Evolutionary conservation across 2,329 filamentous ascomycete genomes (phyloP).

Genomic region (Celoporthe dispersa): DNA sequence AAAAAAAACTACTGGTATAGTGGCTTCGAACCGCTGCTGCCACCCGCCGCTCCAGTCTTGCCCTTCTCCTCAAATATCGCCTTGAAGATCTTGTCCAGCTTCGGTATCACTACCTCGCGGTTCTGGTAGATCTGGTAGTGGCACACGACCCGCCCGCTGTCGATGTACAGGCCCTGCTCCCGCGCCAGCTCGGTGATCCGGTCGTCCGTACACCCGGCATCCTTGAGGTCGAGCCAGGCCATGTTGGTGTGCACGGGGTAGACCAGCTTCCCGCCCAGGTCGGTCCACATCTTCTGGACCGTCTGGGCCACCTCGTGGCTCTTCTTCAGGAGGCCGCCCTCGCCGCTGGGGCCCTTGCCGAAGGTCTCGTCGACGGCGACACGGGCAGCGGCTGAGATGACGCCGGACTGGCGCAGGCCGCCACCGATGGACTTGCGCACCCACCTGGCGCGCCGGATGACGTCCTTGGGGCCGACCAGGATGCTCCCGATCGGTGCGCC

Average conservation of each 20-base stretch:
- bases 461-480: constrained; percentile 49
- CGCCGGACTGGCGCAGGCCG: constrained; percentile 75
- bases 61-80: constrained; percentile 36
- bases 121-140: constrained; percentile 67
- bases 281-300: constrained; percentile 67
- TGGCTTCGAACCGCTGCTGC: background rate
- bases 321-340: constrained; percentile 64
- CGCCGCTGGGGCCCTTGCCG: constrained; percentile 56
- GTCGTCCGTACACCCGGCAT: constrained; percentile 51
- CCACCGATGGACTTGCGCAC: constrained; percentile 82
- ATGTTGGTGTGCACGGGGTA: constrained; percentile 87
- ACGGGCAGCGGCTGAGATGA: constrained; percentile 75
- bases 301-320: constrained; percentile 67
- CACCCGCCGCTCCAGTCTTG: constrained; percentile 24
- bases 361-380: constrained; percentile 84
- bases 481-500: constrained; percentile 57
- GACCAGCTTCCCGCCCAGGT: constrained; percentile 68
- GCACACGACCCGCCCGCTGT: constrained; percentile 49
- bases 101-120: constrained; percentile 61
- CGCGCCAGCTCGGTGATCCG: constrained; percentile 46
- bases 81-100: constrained; percentile 60
- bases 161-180: constrained; percentile 48
- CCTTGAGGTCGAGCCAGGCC: constrained; percentile 79
- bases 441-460: constrained; percentile 73
- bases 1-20: constrained; percentile 26